Conservation (phyloP, 129 eudicot species). For the Saposhnikovia divaricata region DNA sequence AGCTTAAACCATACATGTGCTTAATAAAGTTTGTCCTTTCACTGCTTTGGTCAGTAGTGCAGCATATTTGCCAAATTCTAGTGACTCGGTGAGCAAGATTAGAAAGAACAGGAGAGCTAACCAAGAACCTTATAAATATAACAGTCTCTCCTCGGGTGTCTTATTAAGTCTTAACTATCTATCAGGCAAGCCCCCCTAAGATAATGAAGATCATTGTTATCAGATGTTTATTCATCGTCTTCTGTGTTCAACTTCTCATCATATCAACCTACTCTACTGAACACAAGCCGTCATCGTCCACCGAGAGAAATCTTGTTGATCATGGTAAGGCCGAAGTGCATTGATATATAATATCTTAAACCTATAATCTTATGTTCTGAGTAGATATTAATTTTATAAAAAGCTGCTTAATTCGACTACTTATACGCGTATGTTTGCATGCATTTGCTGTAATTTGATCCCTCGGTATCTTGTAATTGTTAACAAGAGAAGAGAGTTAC, state of each 20-base stretch:
- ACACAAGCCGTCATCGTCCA: background rate
- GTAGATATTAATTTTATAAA: too few species aligned
- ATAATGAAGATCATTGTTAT: conserved; percentile 25
- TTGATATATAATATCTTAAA: background rate
- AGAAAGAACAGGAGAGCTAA: background rate
- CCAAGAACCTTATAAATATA: background rate
- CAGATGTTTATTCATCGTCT: conserved; percentile 10
- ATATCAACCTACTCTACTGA: conserved; percentile 7
- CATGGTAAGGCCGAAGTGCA: conserved; percentile 6
- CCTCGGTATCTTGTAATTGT: too few species aligned
- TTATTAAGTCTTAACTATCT: background rate
- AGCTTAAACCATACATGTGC: background rate
- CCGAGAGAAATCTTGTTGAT: background rate
- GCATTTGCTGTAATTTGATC: too few species aligned
- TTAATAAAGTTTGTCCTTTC: background rate
- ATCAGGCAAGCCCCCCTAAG: background rate
- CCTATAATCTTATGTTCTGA: too few species aligned
- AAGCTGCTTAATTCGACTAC: background rate
- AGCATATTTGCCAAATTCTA: background rate
- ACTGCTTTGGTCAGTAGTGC: background rate
- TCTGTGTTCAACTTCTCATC: conserved; percentile 2
- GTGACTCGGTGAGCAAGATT: background rate
- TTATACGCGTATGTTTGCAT: background rate
- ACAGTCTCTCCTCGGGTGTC: background rate
- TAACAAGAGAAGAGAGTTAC: too few species aligned